A percentile compares a stretch with the other conserved stretches of the same genome.
phyloP scores from a whole-genome alignment of 371 early-diverging fungal species.

The Mortierella sp. region DNA sequence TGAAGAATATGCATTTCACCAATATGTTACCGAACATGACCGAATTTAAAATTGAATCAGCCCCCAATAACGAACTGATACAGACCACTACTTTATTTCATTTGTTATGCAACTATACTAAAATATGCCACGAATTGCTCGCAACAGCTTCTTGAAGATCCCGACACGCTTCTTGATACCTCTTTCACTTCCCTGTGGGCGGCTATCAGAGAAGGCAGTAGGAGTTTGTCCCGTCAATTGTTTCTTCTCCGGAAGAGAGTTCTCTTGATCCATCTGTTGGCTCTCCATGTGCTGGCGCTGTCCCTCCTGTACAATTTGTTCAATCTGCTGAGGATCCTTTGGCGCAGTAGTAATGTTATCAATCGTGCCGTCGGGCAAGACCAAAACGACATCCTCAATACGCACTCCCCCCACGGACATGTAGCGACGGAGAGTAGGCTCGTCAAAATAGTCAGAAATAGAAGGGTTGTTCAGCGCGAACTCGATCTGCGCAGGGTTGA shows the following conservation, averaged over 20 bases:
- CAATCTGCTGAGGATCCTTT: conserved; percentile 75
- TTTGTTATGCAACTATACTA: background rate
- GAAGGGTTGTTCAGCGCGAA: conserved; percentile 59
- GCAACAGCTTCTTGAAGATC: conserved; percentile 46
- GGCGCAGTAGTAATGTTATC: conserved; percentile 82
- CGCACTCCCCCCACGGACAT: conserved; percentile 91
- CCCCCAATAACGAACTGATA: too few species aligned
- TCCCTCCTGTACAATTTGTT: conserved; percentile 55
- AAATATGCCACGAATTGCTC: conserved; percentile 38
- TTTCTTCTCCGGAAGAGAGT: background rate
- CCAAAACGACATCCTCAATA: conserved; percentile 90
- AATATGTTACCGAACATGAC: too few species aligned
- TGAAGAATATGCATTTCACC: too few species aligned
- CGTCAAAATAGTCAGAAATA: conserved; percentile 72
- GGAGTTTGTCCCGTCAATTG: background rate
- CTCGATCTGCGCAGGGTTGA: conserved; percentile 67
- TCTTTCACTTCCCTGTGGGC: background rate
- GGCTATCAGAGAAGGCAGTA: background rate
- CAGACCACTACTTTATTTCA: too few species aligned
- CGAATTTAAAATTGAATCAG: too few species aligned
- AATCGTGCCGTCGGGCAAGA: conserved; percentile 68
- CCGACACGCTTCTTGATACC: conserved; percentile 39
- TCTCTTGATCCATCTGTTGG: conserved; percentile 4
- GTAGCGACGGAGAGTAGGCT: conserved; percentile 74
- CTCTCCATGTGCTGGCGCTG: conserved; percentile 18